phyloP scores from a whole-genome alignment of 2,329 filamentous ascomycete species.

The Fusarium torreyae region DNA sequence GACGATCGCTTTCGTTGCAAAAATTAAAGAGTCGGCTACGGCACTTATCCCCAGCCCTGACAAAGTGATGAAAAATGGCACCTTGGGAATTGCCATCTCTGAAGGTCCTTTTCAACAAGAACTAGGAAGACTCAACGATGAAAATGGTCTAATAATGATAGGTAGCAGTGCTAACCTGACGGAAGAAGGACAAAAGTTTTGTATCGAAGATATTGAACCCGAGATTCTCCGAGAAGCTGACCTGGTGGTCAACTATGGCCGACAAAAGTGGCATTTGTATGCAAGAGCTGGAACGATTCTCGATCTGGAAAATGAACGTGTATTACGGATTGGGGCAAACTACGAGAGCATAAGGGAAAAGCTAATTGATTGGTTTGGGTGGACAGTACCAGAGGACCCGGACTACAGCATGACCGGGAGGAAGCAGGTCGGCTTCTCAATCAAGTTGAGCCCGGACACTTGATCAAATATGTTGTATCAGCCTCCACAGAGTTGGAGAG shows the following conservation, averaged over 20 bases:
- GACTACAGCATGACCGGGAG: neutral
- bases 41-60: neutral
- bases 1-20: neutral
- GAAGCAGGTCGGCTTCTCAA: neutral
- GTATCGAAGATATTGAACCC: neutral
- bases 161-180: conserved; percentile 2
- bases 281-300: neutral
- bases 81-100: neutral
- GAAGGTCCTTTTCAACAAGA: neutral
- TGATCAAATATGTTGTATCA: no score
- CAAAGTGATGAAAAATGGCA: neutral
- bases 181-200: neutral
- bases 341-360: conserved; percentile 3
- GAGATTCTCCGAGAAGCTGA: neutral
- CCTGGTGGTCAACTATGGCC: neutral
- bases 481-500: no score
- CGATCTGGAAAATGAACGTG: neutral
- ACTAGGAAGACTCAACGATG: neutral
- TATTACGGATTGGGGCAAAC: neutral
- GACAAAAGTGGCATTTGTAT: conserved; percentile 5
- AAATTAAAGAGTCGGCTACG: rapidly evolving
- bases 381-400: neutral
- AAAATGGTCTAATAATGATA: neutral
- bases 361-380: neutral
- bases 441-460: neutral